phyloP scores from a whole-genome alignment of 164 flowering plant species.

The Cinnamomum chago region DNA sequence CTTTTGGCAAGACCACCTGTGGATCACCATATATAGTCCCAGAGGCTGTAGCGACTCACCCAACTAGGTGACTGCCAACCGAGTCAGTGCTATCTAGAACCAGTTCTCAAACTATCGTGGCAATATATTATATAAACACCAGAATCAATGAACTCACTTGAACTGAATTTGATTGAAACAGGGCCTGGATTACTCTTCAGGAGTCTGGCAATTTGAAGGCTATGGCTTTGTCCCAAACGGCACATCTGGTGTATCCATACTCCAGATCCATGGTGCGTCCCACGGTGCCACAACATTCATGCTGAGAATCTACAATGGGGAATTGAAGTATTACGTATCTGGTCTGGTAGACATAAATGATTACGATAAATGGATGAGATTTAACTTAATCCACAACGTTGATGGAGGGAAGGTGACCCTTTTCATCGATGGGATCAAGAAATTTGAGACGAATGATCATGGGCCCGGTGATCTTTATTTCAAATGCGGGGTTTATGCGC shows the following conservation, averaged over 20 bases:
- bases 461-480: conserved; percentile 24
- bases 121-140: too few species aligned
- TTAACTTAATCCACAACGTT: conserved; percentile 33
- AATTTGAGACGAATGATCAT: conserved; percentile 14
- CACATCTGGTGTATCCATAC: conserved; percentile 19
- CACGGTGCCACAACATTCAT: conserved; percentile 4
- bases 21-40: too few species aligned
- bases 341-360: conserved; percentile 12
- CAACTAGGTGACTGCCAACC: too few species aligned
- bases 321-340: conserved; percentile 7
- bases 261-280: conserved; percentile 15
- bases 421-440: conserved; percentile 26
- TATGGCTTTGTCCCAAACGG: conserved; percentile 16
- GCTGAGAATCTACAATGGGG: conserved; percentile 18
- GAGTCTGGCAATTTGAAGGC: conserved; percentile 26
- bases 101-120: too few species aligned
- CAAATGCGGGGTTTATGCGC: conserved; percentile 35
- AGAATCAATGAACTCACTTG: too few species aligned
- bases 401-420: conserved; percentile 19
- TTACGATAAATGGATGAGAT: conserved; percentile 31
- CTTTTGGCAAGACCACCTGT: too few species aligned
- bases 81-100: too few species aligned
- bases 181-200: conserved; percentile 33
- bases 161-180: neutral
- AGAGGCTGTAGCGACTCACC: neutral